Base-by-base conservation (phyloP, 495 filamentous ascomycete species). In the Lophiostoma macrostomum region DNA sequence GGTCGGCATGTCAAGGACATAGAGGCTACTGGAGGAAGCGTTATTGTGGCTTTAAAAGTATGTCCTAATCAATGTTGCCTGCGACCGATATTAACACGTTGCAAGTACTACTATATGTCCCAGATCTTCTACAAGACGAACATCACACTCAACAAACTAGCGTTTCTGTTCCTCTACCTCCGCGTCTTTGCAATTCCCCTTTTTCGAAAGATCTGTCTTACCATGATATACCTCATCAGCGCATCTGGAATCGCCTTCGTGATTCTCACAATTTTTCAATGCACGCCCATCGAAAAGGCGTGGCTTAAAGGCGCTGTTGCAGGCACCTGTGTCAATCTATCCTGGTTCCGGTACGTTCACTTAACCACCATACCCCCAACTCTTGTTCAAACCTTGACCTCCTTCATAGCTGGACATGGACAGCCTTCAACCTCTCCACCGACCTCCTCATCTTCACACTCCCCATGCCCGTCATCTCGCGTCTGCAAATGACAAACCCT, bases 121-220 rank as follows among this genome's bases (percentile, higher is more conserved):
- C 56, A 60, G 32, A 30, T 60, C 5, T 12, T 36, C 31, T 60
- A 60, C 43, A 60, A 60, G 28, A 28, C 39, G 6, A 42, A 28
- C 12, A 48, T 54, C 28, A 35, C 36, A 4, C 45, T 60, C 34
- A 60, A 54, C 41, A 60, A 60, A 28, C 41, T 60, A 4, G 38
- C 56, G 14, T 60, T 60, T 32, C 29, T 60, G 12, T 23, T 52
- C 5, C 42, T 60, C 14, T 60, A 60, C 37, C 41, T 54, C 20
- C 40, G 56, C 16, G 20, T 60, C 19, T 60, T 60, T 36, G 20
- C 29, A 25, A 41, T 13, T 4, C 14, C 16, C 2, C 1, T 18
- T 1, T 48, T 54, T 19, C 39, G 38, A 27, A 39, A 35, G 14
- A 20, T 60, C 11, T 47, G 39, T n/a, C 29, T 60, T 11, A 6